phyloP scores from a whole-genome alignment of 2,329 filamentous ascomycete genomes.

The Penicillium carneum region DNA sequence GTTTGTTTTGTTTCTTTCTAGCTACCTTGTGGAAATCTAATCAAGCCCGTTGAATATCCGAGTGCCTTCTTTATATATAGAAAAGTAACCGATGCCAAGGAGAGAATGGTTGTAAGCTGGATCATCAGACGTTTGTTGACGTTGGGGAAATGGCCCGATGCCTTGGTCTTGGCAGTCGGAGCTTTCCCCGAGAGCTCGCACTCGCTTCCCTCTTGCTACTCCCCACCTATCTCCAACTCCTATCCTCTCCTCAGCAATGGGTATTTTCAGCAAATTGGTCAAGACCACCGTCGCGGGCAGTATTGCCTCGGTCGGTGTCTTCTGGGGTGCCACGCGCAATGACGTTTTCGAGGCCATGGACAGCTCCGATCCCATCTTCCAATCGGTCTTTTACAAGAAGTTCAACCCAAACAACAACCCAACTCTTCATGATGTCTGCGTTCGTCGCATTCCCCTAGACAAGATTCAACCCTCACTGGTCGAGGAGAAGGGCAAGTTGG shows the following conservation, averaged over 20 bases:
- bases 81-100: too few species aligned
- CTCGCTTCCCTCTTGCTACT: constrained; percentile 6
- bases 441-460: constrained; percentile 67
- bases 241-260: constrained; percentile 53
- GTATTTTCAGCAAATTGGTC: constrained; percentile 57
- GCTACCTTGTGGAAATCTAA: too few species aligned
- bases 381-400: constrained; percentile 62
- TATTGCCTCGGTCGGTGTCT: constrained; percentile 59
- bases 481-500: constrained; percentile 66
- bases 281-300: constrained; percentile 57
- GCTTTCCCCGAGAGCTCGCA: constrained; percentile 14
- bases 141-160: not conserved
- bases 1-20: too few species aligned
- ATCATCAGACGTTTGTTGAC: too few species aligned
- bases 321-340: constrained; percentile 62
- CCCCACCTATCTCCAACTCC: not conserved
- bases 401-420: constrained; percentile 71
- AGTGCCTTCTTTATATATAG: too few species aligned
- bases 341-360: constrained; percentile 66
- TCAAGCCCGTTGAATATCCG: too few species aligned
- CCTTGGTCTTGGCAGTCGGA: constrained; percentile 12
- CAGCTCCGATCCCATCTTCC: constrained; percentile 68
- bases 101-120: too few species aligned
- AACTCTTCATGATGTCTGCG: constrained; percentile 68
- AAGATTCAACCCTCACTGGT: constrained; percentile 72